Base-by-base conservation (phyloP, 2,329 filamentous ascomycete species). In the Verruconis gallopava region DNA sequence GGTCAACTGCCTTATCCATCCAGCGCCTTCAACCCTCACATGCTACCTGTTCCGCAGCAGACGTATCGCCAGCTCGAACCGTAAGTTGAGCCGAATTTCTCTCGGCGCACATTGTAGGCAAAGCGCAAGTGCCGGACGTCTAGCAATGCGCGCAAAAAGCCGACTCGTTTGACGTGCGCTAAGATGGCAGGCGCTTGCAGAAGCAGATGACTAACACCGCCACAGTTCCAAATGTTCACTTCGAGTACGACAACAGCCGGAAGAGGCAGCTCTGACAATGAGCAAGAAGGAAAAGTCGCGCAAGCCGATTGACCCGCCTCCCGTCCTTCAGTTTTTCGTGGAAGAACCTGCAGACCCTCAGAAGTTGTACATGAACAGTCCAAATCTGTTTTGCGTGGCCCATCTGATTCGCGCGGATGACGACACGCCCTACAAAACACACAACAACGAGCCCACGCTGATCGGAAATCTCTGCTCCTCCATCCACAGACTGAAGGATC, bases 231-330 rank as follows among this genome's bases (percentile, higher is more conserved):
- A 74, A 54, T 71, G 75, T 58, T 62, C 66, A 45, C 64, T 81
- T 49, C 61, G 57, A 44, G 68, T 85, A 49, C 71, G 75, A 50
- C 81, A 85, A 61, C 70, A 80, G 54, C 81, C 81, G 40, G 67
- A 71, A 49, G 69, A 75, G 59, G 80, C 77, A 38, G 71, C 80
- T 48, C 75, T 84, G 42, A 73, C 78, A 34, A 48, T 54, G 33
- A 69, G 79, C 49, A 77, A 77, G 49, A 85, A 85, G 59, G 81
- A 85, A 55, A 85, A 85, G 67, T 81, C 84, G 54, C 79, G 85
- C 50, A 93, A 93, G 60, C 84, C 85, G 5, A 76, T 94, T 53
- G 85, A 94, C 57, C 85, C 88, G 40, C 85, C 85, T 11, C 85
- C 85, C 33, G 83, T 93, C 51, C 67, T 93, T 36, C 78, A 89